Conservation (phyloP, 352 stramenopile species). For the Achlya hypogyna region DNA sequence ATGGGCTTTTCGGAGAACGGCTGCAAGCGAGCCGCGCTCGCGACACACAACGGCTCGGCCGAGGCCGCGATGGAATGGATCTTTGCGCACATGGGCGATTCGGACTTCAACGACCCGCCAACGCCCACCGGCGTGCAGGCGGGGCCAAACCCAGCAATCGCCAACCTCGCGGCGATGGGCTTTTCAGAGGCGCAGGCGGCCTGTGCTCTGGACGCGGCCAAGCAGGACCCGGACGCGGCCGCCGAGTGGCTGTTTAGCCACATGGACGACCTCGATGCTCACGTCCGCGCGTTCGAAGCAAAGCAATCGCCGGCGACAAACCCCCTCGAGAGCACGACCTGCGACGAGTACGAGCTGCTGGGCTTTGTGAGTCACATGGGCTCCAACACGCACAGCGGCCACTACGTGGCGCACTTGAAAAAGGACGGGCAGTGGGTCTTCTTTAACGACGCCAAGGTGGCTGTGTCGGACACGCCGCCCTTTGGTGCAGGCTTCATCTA, state of each 20-base stretch:
- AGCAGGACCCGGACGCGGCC: constrained; percentile 86
- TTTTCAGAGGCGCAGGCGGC: constrained; percentile 86
- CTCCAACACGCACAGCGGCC: constrained; percentile 95
- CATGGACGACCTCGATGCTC: constrained; percentile 91
- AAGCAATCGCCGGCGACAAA: constrained; percentile 25
- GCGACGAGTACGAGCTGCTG: constrained; percentile 88
- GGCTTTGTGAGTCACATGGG: constrained; percentile 99
- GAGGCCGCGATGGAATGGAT: constrained; percentile 97
- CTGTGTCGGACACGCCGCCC: constrained; percentile 89
- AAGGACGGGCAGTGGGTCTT: constrained; percentile 96
- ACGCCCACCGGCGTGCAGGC: constrained; percentile 17
- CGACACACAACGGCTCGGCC: constrained; percentile 81
- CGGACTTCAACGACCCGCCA: constrained; percentile 95
- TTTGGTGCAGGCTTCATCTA: constrained; percentile 96
- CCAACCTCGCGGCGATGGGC: constrained; percentile 75
- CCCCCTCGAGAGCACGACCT: constrained; percentile 46
- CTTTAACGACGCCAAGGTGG: constrained; percentile 99
- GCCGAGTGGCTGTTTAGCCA: constrained; percentile 98
- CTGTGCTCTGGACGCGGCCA: constrained; percentile 88
- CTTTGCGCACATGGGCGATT: constrained; percentile 96
- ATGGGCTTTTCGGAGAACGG: constrained; percentile 99
- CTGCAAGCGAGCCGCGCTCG: constrained; percentile 92
- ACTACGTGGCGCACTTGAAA: constrained; percentile 98
- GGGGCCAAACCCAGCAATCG: constrained; percentile 14
- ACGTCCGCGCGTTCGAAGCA: constrained; percentile 77